Base-by-base conservation (phyloP, 73 alveolate species). In the Paramecium sonneborni region DNA sequence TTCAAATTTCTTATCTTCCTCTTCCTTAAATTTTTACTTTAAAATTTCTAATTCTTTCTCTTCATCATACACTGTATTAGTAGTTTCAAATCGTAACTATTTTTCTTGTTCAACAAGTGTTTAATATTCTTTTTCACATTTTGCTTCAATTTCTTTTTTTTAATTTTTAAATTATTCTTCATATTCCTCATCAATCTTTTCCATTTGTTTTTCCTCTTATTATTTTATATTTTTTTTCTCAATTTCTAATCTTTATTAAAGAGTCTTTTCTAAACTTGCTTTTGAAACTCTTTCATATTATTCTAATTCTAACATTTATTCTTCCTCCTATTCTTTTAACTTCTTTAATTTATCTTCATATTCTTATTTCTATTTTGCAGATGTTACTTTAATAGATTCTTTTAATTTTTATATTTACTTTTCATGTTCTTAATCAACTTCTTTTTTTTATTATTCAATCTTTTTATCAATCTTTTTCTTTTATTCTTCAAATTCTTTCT, bases 381-480 rank as follows among this genome's bases (percentile, higher is more conserved):
- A 39, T 18, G 39, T 43, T 3, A 30, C 46, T 79, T 44, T 79
- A n/a, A 43, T 79, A 0, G 46, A 37, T 21, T 79, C 90, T 18
- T 79, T 79, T 20, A 88, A 5, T 26, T 88, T 72, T 3, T 23
- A 3, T 15, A 48, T 44, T 32, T 57, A 34, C 24, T 48, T 58
- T 30, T 88, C 94, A 68, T 26, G 41, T 5, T 88, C 68, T 26
- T 39, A 23, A 7, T 69, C 82, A 0, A 72, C 58, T 24, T 88
- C 92, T 57, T 88, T 88, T 74, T 72, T 85, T 23, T 24, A 28
- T 14, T 74, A 24, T 7, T 88, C 92, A 21, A 39, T 39, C 15
- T 88, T 67, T 30, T 72, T 41, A 39, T 85, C 93, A 11, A 92
- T 74, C 52, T 79, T 46, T 43, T 87, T 93, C 35, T 87, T 93